Base-by-base conservation (phyloP, 805 yeast species). In the Candida krabiensis region DNA sequence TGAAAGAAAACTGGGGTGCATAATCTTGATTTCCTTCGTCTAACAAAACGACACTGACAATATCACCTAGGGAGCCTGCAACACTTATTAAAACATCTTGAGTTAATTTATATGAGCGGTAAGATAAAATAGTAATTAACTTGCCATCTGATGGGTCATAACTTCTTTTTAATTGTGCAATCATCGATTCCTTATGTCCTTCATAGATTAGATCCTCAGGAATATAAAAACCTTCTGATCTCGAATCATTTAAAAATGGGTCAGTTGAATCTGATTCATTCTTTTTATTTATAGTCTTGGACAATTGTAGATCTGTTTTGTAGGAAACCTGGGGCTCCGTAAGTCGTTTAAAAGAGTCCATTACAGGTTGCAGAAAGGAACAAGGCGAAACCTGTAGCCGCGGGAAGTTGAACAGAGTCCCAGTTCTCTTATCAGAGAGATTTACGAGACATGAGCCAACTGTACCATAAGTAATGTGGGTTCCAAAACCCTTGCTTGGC, bases 381-480 rank as follows among this genome's bases (percentile, higher is more conserved):
- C 19, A 9, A 9, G 30, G 18, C 11, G 18, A 9, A 15, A 11
- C 32, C 3, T 37, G 34, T 24, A 33, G 24, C 16, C 38, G 30
- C 1, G 53, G 53, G 15, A 46, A 38, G 15, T 40, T 35, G 29
- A 44, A 25, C 28, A 35, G 16, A 4, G 16, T 16, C 16, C 21
- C 25, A 11, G 27, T 13, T 19, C 44, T 30, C 3, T 43, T 22
- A 13, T 35, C 19, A 2, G 58, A 47, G 2, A 44, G 40, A 37
- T 19, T 14, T 8, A 44, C 50, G 3, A 60, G 24, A 9, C 52
- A 56, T 6, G 56, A 41, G 1, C 78, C 78, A 26, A 55, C 61
- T 7, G 69, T 65, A 1, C 79, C 79, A 47, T 67, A 69, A 3
- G 70, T 55, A 26, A 73, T 53, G 43, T 65, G 67, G 4, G 59